Base-by-base conservation (phyloP, 305 asterid genomes). In the Coffea humblotiana region DNA sequence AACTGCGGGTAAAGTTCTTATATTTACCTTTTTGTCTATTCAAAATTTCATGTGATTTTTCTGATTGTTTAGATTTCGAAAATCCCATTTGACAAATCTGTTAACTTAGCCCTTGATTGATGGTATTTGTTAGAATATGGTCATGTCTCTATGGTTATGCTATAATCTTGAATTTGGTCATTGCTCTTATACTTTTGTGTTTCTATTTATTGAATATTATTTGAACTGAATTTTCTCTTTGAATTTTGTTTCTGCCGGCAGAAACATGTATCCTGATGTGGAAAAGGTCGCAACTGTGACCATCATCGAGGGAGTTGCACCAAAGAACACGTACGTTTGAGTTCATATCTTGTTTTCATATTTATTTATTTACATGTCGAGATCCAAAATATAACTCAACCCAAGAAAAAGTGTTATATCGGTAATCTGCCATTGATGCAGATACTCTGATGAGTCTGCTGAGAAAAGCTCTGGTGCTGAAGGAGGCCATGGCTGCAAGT, bases 401-500 rank as follows among this genome's bases (percentile, higher is more conserved):
- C 14, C 14, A 49, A 49, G 14, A 49, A 49, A 32, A 49, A 10
- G 3, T 9, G 1, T 49, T 49, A 49, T 49, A 9, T 14, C 7
- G 9, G 11, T 27, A 10, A 27, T 2, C 13, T 12, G 12, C 16
- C n/a, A 63, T 11, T 64, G 49, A 15, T 77, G 48, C 80, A 77
- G 72, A 12, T 8, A 27, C 63, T 18, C 29, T 11, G 90, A 88
- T 69, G 93, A 89, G 80, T 85, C 85, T 23, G 90, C 85, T 19
- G 91, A 85, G 88, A 81, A 80, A 51, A 88, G 85, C 87, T 70
- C 40, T 25, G 87, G 81, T 51, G 88, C 88, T 21, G 95, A 92
- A 87, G 92, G 94, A 74, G 91, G 91, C 11, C 76, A 91, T 51
- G 85, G 51, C n/a, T 92, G 97, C 94, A 90, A 83, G 83, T 91